phyloP scores from a whole-genome alignment of 441 rosid species.

The Jatropha podagrica region DNA sequence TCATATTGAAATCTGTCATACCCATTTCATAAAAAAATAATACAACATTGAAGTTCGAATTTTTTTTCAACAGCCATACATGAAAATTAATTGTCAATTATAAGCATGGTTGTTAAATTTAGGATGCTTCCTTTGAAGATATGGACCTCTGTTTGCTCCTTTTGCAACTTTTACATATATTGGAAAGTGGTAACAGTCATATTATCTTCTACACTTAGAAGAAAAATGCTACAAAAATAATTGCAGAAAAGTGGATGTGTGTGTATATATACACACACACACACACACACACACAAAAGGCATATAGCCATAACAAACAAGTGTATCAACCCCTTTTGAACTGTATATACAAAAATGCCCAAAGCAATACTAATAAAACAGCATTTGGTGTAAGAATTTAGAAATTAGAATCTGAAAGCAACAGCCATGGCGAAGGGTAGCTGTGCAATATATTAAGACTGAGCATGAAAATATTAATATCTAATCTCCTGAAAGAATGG shows the following conservation, averaged over 20 bases:
- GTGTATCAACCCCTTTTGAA: background rate
- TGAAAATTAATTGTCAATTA: background rate
- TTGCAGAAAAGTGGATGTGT: background rate
- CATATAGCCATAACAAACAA: background rate
- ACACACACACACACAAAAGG: background rate
- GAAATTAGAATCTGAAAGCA: background rate
- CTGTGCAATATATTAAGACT: background rate
- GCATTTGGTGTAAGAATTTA: background rate
- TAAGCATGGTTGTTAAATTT: no score
- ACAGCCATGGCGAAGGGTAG: background rate
- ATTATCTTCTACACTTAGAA: background rate
- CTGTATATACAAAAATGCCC: background rate
- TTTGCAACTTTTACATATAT: background rate
- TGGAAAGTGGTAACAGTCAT: background rate
- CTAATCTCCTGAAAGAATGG: background rate
- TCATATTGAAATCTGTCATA: no score
- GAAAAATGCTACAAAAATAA: background rate
- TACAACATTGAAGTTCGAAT: background rate
- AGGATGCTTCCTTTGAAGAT: background rate
- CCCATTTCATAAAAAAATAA: background rate
- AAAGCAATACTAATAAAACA: background rate
- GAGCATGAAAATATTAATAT: background rate
- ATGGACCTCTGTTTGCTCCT: background rate
- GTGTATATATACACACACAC: no score
- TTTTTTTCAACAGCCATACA: no score